A percentile compares a stretch with the other conserved stretches of the same genome.
phyloP scores from a whole-genome alignment of 306 rosid genomes.

The barrel medic (Medicago truncatula) region MtrunA17r5.0-ANR NC_053044.1:9240501-9241000 shows the following conservation, averaged over 20 bases:
- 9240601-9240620: constrained; percentile 61
- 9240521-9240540: no score
- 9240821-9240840: not conserved
- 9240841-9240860: not conserved
- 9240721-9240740: constrained; percentile 78
- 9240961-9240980: not conserved
- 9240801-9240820: not conserved
- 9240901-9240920: not conserved
- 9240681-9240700: constrained; percentile 61
- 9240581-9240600: constrained; percentile 69
- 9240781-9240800: constrained; percentile 14
- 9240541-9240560: no score
- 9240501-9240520: no score
- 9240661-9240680: constrained; percentile 58
- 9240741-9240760: constrained; percentile 12
- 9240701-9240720: constrained; percentile 70
- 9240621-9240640: constrained; percentile 54
- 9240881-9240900: not conserved
- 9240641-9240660: constrained; percentile 57
- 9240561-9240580: constrained; percentile 78
- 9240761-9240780: not conserved
- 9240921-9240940: not conserved
- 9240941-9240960: not conserved
- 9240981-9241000: no score
- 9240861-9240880: not conserved